A percentile compares a stretch with the other conserved stretches of the same genome.
Evolutionary conservation across 192 early-diverging fungal species (phyloP).

Genomic region (Backusella parvicylindrica): DNA sequence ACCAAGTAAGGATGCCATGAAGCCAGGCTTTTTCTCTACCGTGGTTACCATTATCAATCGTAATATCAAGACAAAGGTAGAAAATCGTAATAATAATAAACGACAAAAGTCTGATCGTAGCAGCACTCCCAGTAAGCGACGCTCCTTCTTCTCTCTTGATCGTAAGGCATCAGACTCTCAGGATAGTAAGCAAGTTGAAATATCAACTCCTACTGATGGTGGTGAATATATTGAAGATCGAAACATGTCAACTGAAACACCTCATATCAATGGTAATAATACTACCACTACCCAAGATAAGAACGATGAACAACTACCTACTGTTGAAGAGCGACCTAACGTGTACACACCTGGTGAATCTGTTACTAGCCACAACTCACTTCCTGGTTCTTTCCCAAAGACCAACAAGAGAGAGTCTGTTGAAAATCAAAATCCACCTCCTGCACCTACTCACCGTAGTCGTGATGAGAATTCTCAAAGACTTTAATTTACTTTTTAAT

Average conservation of each 20-base stretch:
- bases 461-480: background rate
- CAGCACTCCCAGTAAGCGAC: background rate
- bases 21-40: conserved; percentile 13
- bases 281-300: background rate
- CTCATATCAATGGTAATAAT: background rate
- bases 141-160: background rate
- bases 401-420: background rate
- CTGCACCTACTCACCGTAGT: background rate
- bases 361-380: background rate
- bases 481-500: background rate
- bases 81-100: background rate
- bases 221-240: background rate
- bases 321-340: background rate
- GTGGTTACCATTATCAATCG: conserved; percentile 8
- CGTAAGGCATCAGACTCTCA: background rate
- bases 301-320: background rate
- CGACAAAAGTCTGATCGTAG: background rate
- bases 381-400: background rate
- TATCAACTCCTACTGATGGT: background rate
- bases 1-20: background rate
- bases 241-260: background rate
- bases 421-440: background rate
- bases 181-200: background rate
- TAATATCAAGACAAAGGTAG: conserved; percentile 2
- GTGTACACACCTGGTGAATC: background rate